These are phyloP conservation scores for Xylaria sp. DNA, from an alignment of 2,329 filamentous ascomycete species.

Conservation along the genomic window DNA sequence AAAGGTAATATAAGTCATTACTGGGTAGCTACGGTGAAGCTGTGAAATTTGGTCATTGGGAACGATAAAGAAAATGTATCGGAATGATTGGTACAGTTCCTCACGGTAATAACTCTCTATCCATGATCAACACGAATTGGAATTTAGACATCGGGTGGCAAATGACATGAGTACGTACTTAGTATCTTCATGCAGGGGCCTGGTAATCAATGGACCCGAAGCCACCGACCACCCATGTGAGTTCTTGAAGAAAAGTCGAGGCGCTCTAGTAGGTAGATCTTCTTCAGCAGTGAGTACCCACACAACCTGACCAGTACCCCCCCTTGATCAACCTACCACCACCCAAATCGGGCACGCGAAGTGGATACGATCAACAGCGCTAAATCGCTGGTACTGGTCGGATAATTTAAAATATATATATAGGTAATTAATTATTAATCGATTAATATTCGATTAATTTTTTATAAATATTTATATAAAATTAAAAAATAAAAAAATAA, in stretches of 20 bases:
- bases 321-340: no score
- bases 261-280: constrained; percentile 19
- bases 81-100: constrained; percentile 26
- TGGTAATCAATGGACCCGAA: constrained; percentile 32
- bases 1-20: constrained; percentile 39
- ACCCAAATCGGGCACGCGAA: no score
- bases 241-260: constrained; percentile 8
- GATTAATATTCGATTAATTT: no score
- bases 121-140: constrained; percentile 24
- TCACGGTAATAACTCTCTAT: constrained; percentile 19
- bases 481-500: no score
- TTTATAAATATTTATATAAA: no score
- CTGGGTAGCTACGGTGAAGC: constrained; percentile 4
- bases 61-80: constrained; percentile 26
- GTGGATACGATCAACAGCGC: no score
- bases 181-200: constrained; percentile 29
- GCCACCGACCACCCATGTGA: constrained; percentile 26
- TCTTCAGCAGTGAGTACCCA: constrained; percentile 32
- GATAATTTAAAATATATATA: no score
- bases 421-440: no score
- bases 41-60: constrained; percentile 21
- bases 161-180: constrained; percentile 27
- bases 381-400: no score
- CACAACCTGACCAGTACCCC: no score
- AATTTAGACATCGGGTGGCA: constrained; percentile 26